phyloP scores from a whole-genome alignment of 495 filamentous ascomycete genomes.

The Daldinia vernicosa region DNA sequence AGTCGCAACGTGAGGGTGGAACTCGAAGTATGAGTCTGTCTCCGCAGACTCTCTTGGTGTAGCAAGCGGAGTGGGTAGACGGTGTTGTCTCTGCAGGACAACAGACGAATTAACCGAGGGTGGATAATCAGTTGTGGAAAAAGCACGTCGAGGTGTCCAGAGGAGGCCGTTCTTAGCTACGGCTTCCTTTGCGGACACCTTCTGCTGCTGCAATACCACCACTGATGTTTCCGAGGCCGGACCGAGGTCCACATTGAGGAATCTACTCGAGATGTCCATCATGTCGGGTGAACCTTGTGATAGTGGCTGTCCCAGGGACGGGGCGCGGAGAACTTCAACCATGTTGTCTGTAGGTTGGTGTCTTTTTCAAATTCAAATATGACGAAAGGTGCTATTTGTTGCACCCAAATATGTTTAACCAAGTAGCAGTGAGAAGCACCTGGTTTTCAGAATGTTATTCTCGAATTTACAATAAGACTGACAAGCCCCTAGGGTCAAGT shows the following conservation, averaged over 20 bases:
- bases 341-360: slow-evolving; percentile 25
- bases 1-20: slow-evolving; percentile 13
- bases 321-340: slow-evolving; percentile 36
- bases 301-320: slow-evolving; percentile 30
- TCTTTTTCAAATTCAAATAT: slow-evolving; percentile 22
- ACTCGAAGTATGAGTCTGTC: slow-evolving; percentile 33
- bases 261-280: slow-evolving; percentile 41
- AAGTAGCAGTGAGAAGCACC: slow-evolving; percentile 13
- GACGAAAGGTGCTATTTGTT: slow-evolving; percentile 19
- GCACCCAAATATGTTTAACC: slow-evolving; percentile 7
- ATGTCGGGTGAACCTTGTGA: slow-evolving; percentile 32
- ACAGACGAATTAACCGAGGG: slow-evolving; percentile 10
- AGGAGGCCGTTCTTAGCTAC: slow-evolving; percentile 12
- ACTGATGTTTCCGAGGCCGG: slow-evolving; percentile 36
- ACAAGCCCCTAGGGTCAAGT: slow-evolving; percentile 15
- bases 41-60: slow-evolving; percentile 28
- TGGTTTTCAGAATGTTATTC: slow-evolving; percentile 10
- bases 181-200: slow-evolving; percentile 26
- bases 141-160: slow-evolving; percentile 30
- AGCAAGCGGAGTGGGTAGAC: slow-evolving; percentile 17
- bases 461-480: slow-evolving; percentile 22
- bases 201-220: slow-evolving; percentile 30
- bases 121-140: slow-evolving; percentile 32
- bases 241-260: slow-evolving; percentile 38
- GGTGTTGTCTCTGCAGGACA: slow-evolving; percentile 23